phyloP scores from a whole-genome alignment of 805 yeast genomes.

The Barnettozyma botsteinii region DNA sequence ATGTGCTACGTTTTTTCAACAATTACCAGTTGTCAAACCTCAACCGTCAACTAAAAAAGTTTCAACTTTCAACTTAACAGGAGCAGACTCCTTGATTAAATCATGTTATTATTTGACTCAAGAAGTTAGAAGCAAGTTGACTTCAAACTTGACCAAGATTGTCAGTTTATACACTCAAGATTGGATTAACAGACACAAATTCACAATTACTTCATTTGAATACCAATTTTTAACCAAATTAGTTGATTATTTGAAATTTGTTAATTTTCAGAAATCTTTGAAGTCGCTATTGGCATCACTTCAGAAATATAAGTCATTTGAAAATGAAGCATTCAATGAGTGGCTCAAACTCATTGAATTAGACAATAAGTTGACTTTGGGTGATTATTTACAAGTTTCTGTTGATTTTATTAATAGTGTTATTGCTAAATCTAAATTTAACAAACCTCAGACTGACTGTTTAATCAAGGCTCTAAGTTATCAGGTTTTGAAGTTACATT shows the following conservation, averaged over 20 bases:
- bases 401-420: constrained; percentile 5
- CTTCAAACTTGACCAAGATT: constrained; percentile 28
- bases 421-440: neutral
- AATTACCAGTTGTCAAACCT: constrained; percentile 16
- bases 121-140: constrained; percentile 30
- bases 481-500: constrained; percentile 14
- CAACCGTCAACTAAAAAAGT: neutral
- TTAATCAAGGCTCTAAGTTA: constrained; percentile 7
- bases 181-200: constrained; percentile 26
- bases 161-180: constrained; percentile 26
- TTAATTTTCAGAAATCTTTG: constrained; percentile 15
- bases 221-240: constrained; percentile 13
- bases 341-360: constrained; percentile 14
- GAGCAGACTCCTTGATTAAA: constrained; percentile 28
- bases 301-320: constrained; percentile 11
- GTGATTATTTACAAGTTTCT: constrained; percentile 4
- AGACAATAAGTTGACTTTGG: constrained; percentile 14
- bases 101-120: constrained; percentile 28
- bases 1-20: constrained; percentile 15
- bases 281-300: constrained; percentile 8
- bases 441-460: constrained; percentile 1
- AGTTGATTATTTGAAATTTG: constrained; percentile 19
- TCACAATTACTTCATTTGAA: constrained; percentile 14
- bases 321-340: constrained; percentile 5
- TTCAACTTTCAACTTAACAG: constrained; percentile 4